Conservation (phyloP, 768 basidiomycete genomes). For the Amanita pseudoporphyria region DNA sequence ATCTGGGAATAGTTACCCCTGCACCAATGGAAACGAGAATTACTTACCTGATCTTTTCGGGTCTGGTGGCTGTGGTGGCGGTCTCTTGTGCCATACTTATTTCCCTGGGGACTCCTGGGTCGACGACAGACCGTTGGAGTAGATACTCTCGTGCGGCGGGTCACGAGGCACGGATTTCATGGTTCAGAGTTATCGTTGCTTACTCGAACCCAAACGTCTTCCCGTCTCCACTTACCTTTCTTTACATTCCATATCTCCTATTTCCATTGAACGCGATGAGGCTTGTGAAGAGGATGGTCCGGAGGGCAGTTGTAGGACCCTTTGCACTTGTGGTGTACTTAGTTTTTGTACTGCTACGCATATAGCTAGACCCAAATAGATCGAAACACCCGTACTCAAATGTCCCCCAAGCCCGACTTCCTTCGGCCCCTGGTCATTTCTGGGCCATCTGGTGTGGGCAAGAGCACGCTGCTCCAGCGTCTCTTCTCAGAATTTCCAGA, state of each 20-base stretch:
- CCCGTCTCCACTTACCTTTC: slow-evolving; percentile 43
- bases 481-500: slow-evolving; percentile 77
- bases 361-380: not conserved
- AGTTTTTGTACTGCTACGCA: not conserved
- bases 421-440: slow-evolving; percentile 78
- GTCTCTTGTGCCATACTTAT: slow-evolving; percentile 23
- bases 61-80: slow-evolving; percentile 24
- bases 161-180: slow-evolving; percentile 30
- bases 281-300: slow-evolving; percentile 17
- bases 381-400: not conserved
- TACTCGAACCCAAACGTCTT: slow-evolving; percentile 32
- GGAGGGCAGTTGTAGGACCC: slow-evolving; percentile 33
- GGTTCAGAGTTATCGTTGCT: slow-evolving; percentile 23
- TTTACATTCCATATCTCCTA: slow-evolving; percentile 15
- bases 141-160: slow-evolving; percentile 35
- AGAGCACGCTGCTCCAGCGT: slow-evolving; percentile 78
- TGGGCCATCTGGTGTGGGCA: slow-evolving; percentile 91
- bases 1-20: slow-evolving; percentile 11
- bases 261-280: not conserved
- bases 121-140: slow-evolving; percentile 30
- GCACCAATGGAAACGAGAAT: slow-evolving; percentile 41
- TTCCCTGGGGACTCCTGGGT: slow-evolving; percentile 13
- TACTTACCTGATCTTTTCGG: slow-evolving; percentile 29
- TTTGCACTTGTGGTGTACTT: slow-evolving; percentile 19
- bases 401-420: slow-evolving; percentile 27